Conservation (phyloP, 2,329 filamentous ascomycete genomes). For the Aspergillus intermedius region DNA sequence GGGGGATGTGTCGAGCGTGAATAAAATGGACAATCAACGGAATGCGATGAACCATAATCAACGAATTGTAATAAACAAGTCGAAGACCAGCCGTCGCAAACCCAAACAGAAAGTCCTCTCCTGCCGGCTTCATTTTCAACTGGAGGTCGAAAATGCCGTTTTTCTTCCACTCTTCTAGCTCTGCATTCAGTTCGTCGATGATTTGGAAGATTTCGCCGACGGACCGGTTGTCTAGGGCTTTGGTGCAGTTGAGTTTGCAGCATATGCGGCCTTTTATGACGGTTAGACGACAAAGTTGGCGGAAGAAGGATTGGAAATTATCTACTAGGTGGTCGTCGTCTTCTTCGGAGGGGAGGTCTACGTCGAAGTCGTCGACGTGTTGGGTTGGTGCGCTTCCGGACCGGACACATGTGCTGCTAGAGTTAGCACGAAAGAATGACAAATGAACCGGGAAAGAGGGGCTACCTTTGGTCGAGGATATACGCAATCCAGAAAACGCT, state of each 20-base stretch:
- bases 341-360: conserved; percentile 80
- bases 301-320: conserved; percentile 85
- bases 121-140: conserved; percentile 81
- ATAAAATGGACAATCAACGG: conserved; percentile 87
- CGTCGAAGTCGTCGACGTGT: conserved; percentile 78
- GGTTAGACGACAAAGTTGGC: conserved; percentile 83
- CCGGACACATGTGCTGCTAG: conserved; percentile 53
- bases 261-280: conserved; percentile 89
- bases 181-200: conserved; percentile 78
- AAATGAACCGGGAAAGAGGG: not conserved
- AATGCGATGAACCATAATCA: conserved; percentile 95
- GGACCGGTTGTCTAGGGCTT: conserved; percentile 69
- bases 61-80: conserved; percentile 91
- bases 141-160: conserved; percentile 80
- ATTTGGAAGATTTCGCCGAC: conserved; percentile 83
- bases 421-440: not conserved
- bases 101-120: conserved; percentile 78
- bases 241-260: conserved; percentile 79
- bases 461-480: conserved; percentile 60
- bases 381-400: conserved; percentile 61
- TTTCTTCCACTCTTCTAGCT: conserved; percentile 88
- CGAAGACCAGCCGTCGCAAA: conserved; percentile 86
- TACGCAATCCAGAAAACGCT: conserved; percentile 70
- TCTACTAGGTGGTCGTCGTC: conserved; percentile 79
- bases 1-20: conserved; percentile 77